Base-by-base conservation (phyloP, 2,329 filamentous ascomycete genomes). In the Venturia effusa region DNA sequence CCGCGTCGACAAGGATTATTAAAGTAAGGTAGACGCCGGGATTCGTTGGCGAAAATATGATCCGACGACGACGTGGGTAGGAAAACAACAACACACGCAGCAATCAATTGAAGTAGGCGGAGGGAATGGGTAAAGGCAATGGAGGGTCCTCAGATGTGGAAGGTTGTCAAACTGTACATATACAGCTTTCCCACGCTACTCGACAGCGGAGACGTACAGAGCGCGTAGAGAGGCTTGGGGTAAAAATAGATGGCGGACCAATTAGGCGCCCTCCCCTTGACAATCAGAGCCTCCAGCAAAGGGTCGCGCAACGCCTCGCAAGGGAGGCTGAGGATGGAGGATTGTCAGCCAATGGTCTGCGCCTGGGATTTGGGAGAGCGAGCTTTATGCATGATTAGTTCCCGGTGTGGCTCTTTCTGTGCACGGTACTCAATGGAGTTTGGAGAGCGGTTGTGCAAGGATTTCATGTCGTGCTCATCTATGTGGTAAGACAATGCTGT, bases 171-270 rank as follows among this genome's bases (percentile, higher is more conserved):
- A 57, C 15, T 57, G 51, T 57, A 57, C 51, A 57, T 57, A 57
- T 57, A 57, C 30, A 57, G 51, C 51, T 57, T 51, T 51, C 45
- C 45, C 30, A 22, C 48, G 48, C 48, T 34, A 32, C 51, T 27
- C n/a, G 7, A 7, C 15, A 11, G 19, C 22, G 22, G 10, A 51
- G 30, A 57, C 27, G 51, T 57, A 57, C 51, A 57, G 51, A 57
- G 51, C 51, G 51, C 51, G 27, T 57, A 34, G 30, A 34, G 51
- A 57, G 51, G 51, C 51, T 57, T 27, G 1, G 22, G 15, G 15
- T 57, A 57, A 57, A 57, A 57, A 57, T 57, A 57, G 51, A 57
- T 34, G 51, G 51, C 51, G 30, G 51, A 6, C 51, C 51, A 57
- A 34, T n/a, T 57, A 57, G 51, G 51, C 51, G 51, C 51, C 51